Evolutionary conservation across 2,329 filamentous ascomycete species (phyloP).

Genomic region (Alternaria angustiovoidea): DNA sequence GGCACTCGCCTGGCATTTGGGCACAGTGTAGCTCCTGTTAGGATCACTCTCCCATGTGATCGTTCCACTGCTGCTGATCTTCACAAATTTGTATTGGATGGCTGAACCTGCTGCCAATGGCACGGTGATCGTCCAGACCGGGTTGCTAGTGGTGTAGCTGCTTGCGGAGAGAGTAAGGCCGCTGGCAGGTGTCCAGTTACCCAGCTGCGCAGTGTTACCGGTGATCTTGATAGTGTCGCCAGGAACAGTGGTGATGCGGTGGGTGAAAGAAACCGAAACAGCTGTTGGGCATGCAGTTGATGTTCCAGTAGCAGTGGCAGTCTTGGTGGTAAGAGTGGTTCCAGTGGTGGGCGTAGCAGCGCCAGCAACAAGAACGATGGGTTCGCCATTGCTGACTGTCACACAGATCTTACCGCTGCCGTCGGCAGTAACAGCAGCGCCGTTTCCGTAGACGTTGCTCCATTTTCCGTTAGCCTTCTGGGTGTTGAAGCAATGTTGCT

Average conservation of each 20-base stretch:
- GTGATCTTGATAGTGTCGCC: conserved; percentile 60
- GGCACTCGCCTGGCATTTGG: conserved; percentile 35
- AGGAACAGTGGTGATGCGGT: conserved; percentile 57
- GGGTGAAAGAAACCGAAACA: conserved; percentile 54
- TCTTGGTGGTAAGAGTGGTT: conserved; percentile 23
- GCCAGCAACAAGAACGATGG: conserved; percentile 51
- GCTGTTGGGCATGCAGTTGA: conserved; percentile 32
- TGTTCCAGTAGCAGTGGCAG: conserved; percentile 15
- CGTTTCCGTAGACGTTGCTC: conserved; percentile 52
- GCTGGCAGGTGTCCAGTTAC: conserved; percentile 53
- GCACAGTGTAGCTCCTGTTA: conserved; percentile 54
- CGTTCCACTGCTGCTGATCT: conserved; percentile 55
- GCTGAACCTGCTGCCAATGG: conserved; percentile 52
- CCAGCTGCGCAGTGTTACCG: conserved; percentile 56
- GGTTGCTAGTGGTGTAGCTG: conserved; percentile 55
- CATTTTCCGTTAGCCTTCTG: conserved; percentile 51
- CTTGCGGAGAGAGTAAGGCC: conserved; percentile 53
- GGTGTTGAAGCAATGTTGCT: conserved; percentile 55
- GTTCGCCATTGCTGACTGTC: conserved; percentile 53
- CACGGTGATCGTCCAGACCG: conserved; percentile 58
- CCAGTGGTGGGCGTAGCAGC: conserved; percentile 20
- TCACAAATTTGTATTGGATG: conserved; percentile 58
- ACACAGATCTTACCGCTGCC: conserved; percentile 55
- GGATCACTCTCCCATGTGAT: conserved; percentile 57
- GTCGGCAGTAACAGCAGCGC: conserved; percentile 50